These are phyloP conservation scores for Sarocladium strictum DNA, from an alignment of 2,329 filamentous ascomycete species.

Conservation along the genomic window DNA sequence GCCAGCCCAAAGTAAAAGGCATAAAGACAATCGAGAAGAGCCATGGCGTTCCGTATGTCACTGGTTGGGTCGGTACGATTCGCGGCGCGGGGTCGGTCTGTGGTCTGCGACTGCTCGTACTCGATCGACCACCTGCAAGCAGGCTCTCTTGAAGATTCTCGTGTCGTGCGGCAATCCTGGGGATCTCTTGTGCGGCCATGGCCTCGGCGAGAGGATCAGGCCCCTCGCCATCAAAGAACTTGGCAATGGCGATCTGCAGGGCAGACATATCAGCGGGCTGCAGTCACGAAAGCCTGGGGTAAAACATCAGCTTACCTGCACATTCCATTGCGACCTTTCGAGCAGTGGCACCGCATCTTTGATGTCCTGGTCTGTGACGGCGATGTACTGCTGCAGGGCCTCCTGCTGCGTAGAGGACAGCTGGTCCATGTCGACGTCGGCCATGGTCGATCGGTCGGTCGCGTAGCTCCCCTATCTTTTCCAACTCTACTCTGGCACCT, in stretches of 20 bases:
- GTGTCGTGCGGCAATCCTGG: constrained; percentile 57
- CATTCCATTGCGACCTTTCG: constrained; percentile 89
- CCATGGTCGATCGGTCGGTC: constrained; percentile 20
- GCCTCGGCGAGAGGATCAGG: constrained; percentile 77
- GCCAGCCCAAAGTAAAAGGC: constrained; percentile 75
- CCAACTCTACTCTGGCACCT: neutral
- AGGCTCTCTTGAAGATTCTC: constrained; percentile 68
- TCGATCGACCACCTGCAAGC: constrained; percentile 22
- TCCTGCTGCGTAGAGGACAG: constrained; percentile 75
- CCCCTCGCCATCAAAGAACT: constrained; percentile 95
- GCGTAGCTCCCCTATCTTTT: neutral
- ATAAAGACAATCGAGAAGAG: constrained; percentile 72
- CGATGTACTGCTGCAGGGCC: constrained; percentile 80
- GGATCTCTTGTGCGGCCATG: constrained; percentile 56
- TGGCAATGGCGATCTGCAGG: constrained; percentile 80
- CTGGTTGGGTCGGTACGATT: constrained; percentile 71
- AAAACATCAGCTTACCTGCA: constrained; percentile 54
- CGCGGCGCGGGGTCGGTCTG: constrained; percentile 67
- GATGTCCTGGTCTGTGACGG: constrained; percentile 78
- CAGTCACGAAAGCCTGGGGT: constrained; percentile 8
- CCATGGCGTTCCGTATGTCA: constrained; percentile 65
- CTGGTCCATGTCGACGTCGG: constrained; percentile 52
- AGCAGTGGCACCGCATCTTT: constrained; percentile 73
- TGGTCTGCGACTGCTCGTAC: constrained; percentile 19
- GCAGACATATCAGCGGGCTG: neutral